phyloP scores from a whole-genome alignment of 2,329 filamentous ascomycete genomes.

The Onygenales sp. region DNA sequence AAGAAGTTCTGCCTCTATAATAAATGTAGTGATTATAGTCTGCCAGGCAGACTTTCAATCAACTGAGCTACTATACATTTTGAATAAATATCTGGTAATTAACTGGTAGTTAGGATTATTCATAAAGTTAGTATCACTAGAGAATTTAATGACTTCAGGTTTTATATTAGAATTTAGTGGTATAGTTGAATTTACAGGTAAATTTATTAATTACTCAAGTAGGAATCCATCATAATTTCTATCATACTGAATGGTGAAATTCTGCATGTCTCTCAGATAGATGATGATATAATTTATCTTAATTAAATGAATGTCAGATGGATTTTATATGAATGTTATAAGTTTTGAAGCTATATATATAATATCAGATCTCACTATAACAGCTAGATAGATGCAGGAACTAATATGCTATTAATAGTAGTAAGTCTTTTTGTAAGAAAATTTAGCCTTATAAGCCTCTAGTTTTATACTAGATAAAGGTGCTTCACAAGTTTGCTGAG shows the following conservation, averaged over 20 bases:
- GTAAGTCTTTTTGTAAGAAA: not conserved
- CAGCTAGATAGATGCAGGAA: not conserved
- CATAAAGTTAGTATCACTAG: not conserved
- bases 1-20: not conserved
- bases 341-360: not conserved
- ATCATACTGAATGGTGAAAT: not conserved
- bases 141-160: not conserved
- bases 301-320: not conserved
- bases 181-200: too few species aligned
- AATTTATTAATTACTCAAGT: not conserved
- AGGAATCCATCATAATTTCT: not conserved
- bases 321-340: not conserved
- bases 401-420: not conserved
- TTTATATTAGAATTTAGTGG: not conserved
- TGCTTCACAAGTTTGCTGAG: too few species aligned
- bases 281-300: not conserved
- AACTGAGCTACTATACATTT: not conserved
- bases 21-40: not conserved
- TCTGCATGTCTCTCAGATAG: not conserved
- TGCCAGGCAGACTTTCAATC: not conserved
- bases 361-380: not conserved
- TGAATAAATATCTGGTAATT: not conserved
- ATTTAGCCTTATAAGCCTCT: not conserved
- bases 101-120: not conserved
- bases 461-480: not conserved